Evolutionary conservation across 2,329 filamentous ascomycete genomes (phyloP), one percentile per base, ranked within the genome.

Genomic region (Leptographium flavum): DNA sequence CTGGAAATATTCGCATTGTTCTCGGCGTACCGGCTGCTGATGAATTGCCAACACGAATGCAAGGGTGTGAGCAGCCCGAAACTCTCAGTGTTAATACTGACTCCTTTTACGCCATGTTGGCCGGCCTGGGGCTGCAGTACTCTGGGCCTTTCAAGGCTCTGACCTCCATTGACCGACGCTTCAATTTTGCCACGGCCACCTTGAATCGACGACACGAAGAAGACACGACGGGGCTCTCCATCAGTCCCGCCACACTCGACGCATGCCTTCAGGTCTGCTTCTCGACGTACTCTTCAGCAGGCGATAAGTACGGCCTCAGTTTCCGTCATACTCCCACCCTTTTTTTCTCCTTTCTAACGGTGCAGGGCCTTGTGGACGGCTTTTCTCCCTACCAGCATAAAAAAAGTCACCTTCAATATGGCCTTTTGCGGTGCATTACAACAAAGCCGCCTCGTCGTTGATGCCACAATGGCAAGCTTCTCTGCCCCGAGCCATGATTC

Each of bases 21-120:
- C 50, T 67, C 1, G 63, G 54, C 0, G 44, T 55, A 2, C 53
- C 59, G 1, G 45, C 43, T 3, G n/a, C 43, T 1, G 42, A 54
- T 19, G 52, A 52, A 1, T 47, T 67, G 21, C 62, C 64, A 0
- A 6, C 28, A 1, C 52, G 46, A 2, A 22, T 8, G 2, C 25
- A 58, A 21, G 42, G 50, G 0, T 5, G 25, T 8, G 30, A 42
- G 1, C 35, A 53, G 10, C 55, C 61, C 0, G 65, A 67, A 48
- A 60, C 59, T 0, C 44, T 61, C 13, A 35, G 50, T 2, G 62
- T 60, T 7, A 55, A 48, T 30, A 51, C 60, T 0, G 53, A 58
- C 1, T 55, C 53, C 0, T 68, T 67, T 42, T 68, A 68, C 52
- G 39, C 53, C 10, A 66, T 64, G 63, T 67, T 68, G 63, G 52